Base-by-base conservation (phyloP, 2,329 filamentous ascomycete species). In the Hypoxylon sp. region DNA sequence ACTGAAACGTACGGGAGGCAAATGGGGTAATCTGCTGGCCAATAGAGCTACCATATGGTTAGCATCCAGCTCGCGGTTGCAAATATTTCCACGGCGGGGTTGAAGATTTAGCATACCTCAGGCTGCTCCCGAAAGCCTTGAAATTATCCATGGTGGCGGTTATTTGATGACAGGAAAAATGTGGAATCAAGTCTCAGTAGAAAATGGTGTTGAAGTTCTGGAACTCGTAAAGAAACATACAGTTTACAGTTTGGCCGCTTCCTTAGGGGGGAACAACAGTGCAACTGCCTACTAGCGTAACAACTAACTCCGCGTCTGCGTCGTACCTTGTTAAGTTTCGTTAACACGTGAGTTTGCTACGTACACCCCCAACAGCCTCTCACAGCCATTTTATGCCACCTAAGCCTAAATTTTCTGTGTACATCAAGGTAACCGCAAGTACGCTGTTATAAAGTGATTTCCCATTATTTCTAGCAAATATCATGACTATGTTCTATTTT, bases 1-100 rank as follows among this genome's bases (percentile, higher is more conserved):
- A 97, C 85, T 99, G 96, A 82, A 97, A 94, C 63, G 94, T 98
- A 78, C 95, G 92, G 78, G 94, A 92, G 73, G 94, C 94, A 80
- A 97, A 97, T 37, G 96, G 96, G 73, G 93, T 94, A 82, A 98
- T 93, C 75, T 91, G 91, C 73, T 92, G 91, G 79, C 94, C 94
- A 78, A 89, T 80, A 78, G 84, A 86, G 78, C 85, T 86, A 65
- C 48, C 53, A 53, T 64, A 55, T 65, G 57, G 69, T 74, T 58
- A 74, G 70, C 63, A 66, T 62, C 8, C 54, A 66, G 53, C 59
- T 55, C 48, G 33, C 24, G 54, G 52, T 50, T 71, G 67, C 63
- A 67, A 54, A 54, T 42, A 59, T 62, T 62, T 70, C 63, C 59
- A 65, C 22, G 35, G 65, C 59, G 60, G 64, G 67, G 59, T 44